Conservation (phyloP, 2,329 filamentous ascomycete genomes). For the Pseudogymnoascus sp. region DNA sequence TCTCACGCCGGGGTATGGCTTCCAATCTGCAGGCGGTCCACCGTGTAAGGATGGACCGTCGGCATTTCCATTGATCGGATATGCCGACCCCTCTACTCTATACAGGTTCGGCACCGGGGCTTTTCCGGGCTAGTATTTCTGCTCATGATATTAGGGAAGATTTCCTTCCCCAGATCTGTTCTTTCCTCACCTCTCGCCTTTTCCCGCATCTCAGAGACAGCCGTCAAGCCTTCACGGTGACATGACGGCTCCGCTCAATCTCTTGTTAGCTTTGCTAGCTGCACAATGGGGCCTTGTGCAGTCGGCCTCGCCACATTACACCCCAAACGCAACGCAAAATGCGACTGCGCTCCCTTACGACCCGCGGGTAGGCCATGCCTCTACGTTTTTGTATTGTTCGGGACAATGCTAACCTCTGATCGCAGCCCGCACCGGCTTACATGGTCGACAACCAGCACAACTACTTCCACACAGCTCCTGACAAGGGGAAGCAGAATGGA, state of each 20-base stretch:
- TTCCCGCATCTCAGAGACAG: not conserved
- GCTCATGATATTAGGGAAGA: not conserved
- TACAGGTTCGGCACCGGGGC: not conserved
- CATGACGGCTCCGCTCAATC: not conserved
- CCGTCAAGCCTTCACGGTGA: not conserved
- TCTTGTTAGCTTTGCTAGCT: not conserved
- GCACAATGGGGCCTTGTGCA: not conserved
- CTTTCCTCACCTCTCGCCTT: not conserved
- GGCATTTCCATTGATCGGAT: not conserved
- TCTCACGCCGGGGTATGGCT: not conserved
- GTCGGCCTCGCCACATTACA: not conserved
- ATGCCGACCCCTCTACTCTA: not conserved
- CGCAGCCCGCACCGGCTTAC: slow-evolving; percentile 16
- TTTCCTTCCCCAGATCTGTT: not conserved
- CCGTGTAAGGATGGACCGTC: not conserved
- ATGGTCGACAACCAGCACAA: slow-evolving; percentile 21
- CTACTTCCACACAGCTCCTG: slow-evolving; percentile 19
- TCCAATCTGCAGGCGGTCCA: not conserved
- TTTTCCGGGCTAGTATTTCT: not conserved
- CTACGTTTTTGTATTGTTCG: not conserved
- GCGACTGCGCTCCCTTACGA: not conserved
- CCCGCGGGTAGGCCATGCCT: not conserved
- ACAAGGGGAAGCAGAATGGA: slow-evolving; percentile 18
- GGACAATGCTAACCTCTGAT: not conserved
- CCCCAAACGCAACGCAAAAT: not conserved